A percentile compares a stretch with the other conserved stretches of the same genome.
These are phyloP conservation scores for Stachybotrys chartarum DNA, from an alignment of 2,329 filamentous ascomycete species.

Conservation along the genomic window DNA sequence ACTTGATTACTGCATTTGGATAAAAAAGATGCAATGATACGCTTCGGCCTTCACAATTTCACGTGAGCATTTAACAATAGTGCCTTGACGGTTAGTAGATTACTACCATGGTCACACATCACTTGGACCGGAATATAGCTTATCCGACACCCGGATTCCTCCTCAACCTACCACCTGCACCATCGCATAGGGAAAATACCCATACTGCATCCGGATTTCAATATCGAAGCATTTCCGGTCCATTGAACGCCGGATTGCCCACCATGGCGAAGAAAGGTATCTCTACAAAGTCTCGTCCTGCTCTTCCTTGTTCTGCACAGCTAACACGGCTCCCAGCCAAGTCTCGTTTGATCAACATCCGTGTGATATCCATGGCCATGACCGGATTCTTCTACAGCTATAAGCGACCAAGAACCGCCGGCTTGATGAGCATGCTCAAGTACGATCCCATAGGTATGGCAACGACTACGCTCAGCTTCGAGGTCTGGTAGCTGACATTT, in stretches of 20 bases:
- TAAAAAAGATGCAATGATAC: no score
- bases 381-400: conserved; percentile 96
- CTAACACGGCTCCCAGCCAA: conserved; percentile 53
- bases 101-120: not conserved
- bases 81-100: not conserved
- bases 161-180: not conserved
- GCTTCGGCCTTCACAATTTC: no score
- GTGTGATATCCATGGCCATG: conserved; percentile 96
- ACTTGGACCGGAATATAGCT: no score
- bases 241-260: not conserved
- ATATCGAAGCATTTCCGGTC: not conserved
- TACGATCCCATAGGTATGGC: conserved; percentile 87
- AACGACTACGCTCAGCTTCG: no score
- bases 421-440: conserved; percentile 94
- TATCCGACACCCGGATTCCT: no score
- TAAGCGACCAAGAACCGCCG: conserved; percentile 69
- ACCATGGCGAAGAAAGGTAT: conserved; percentile 19
- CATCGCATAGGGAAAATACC: not conserved
- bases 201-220: not conserved
- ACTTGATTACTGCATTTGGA: no score
- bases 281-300: not conserved
- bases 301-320: not conserved
- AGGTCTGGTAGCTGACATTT: not conserved
- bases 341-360: conserved; percentile 86
- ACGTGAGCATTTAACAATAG: no score